A percentile compares a stretch with the other conserved stretches of the same genome.
phyloP scores from a whole-genome alignment of 257 asterid genomes.

The Plantago ovata region DNA sequence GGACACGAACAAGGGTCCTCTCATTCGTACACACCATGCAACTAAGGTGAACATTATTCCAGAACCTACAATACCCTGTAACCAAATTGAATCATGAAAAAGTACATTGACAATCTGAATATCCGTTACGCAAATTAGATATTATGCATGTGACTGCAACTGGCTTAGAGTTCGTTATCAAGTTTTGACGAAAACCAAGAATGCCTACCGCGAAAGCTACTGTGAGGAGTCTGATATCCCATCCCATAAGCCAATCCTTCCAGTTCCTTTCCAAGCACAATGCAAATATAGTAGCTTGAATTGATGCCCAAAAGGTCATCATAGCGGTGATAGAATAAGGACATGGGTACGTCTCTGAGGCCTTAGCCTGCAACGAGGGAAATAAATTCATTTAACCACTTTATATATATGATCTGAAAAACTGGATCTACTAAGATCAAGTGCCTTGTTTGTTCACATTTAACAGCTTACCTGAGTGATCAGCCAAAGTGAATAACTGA shows the following conservation, averaged over 20 bases:
- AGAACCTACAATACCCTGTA: slow-evolving; percentile 31
- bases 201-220: slow-evolving; percentile 37
- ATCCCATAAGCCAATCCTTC: slow-evolving; percentile 54
- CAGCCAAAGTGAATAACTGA: slow-evolving; percentile 52
- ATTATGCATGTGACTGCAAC: no score
- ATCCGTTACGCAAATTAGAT: no score
- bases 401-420: no score
- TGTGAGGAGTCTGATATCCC: slow-evolving; percentile 54
- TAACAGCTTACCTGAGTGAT: slow-evolving; percentile 50
- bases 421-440: no score
- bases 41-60: slow-evolving; percentile 24
- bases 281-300: slow-evolving; percentile 34
- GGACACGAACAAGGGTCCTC: slow-evolving; percentile 34
- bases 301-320: slow-evolving; percentile 43
- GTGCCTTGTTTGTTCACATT: background rate
- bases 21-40: slow-evolving; percentile 32
- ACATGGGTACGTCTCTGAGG: slow-evolving; percentile 47
- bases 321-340: slow-evolving; percentile 56
- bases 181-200: no score
- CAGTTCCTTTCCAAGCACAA: slow-evolving; percentile 44
- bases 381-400: no score
- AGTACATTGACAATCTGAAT: no score
- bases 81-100: no score
- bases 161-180: no score
- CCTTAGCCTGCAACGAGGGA: slow-evolving; percentile 39